phyloP scores from a whole-genome alignment of 352 stramenopile species.

The Phytophthora citricola region DNA sequence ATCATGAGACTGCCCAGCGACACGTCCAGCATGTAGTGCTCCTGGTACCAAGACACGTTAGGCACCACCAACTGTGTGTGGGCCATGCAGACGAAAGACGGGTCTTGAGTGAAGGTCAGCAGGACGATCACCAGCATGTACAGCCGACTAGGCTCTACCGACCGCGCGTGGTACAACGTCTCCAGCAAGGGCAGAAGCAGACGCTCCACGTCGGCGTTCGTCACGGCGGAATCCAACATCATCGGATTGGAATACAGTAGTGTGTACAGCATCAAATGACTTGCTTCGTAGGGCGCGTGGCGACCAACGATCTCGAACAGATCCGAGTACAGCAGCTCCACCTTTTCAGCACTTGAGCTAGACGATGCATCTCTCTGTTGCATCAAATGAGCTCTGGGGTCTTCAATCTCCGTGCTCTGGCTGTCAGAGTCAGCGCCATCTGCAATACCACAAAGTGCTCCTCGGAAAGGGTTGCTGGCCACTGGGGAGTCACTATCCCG shows the following conservation, averaged over 20 bases:
- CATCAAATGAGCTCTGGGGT: constrained; percentile 24
- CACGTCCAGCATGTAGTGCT: constrained; percentile 81
- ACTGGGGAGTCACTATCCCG: constrained; percentile 53
- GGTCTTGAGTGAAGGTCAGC: constrained; percentile 71
- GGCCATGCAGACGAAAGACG: constrained; percentile 63
- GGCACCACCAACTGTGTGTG: constrained; percentile 68
- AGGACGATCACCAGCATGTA: constrained; percentile 82
- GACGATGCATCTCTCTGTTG: constrained; percentile 11
- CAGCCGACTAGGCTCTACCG: constrained; percentile 65
- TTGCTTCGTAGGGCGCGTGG: constrained; percentile 68
- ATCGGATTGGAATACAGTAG: constrained; percentile 70
- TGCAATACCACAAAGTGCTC: constrained; percentile 51
- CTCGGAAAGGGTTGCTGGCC: constrained; percentile 69
- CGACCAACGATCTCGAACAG: constrained; percentile 60
- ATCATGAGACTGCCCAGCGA: constrained; percentile 80
- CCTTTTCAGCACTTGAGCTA: constrained; percentile 24
- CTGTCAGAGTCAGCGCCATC: constrained; percentile 35
- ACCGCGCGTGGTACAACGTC: constrained; percentile 72
- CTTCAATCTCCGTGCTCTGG: constrained; percentile 40
- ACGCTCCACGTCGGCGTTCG: constrained; percentile 50
- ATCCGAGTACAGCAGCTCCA: constrained; percentile 54
- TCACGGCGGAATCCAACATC: constrained; percentile 56
- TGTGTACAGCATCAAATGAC: constrained; percentile 79
- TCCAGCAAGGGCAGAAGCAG: constrained; percentile 74
- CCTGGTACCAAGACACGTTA: constrained; percentile 77